These are phyloP conservation scores for Lizonia empirigonia DNA, from an alignment of 2,329 filamentous ascomycete species.

Conservation along the genomic window DNA sequence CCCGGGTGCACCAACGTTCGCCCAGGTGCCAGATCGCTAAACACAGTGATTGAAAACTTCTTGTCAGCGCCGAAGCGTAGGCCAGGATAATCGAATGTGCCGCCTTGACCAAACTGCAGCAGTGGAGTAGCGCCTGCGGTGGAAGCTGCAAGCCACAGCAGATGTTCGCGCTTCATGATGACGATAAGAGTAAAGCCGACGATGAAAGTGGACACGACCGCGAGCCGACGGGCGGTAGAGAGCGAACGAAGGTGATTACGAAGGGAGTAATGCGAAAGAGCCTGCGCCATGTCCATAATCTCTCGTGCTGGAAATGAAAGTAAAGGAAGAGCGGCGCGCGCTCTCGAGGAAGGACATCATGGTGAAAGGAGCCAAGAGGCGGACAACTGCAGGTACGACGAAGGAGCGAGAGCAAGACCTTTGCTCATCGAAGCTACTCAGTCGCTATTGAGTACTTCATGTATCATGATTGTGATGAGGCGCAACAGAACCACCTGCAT, in stretches of 20 bases:
- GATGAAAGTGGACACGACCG: constrained; percentile 17
- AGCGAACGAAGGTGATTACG: background rate
- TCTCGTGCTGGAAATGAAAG: background rate
- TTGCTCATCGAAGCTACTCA: background rate
- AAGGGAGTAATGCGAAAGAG: background rate
- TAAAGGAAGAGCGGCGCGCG: constrained; percentile 7
- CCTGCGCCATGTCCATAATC: background rate
- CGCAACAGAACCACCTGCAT: too few relatives aligned
- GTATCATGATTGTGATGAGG: too few relatives aligned
- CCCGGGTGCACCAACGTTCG: constrained; percentile 66
- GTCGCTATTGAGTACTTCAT: background rate
- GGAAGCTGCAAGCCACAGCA: constrained; percentile 20
- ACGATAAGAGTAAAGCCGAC: constrained; percentile 14
- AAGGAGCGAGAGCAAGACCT: background rate
- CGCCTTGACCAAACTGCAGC: background rate
- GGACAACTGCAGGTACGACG: background rate
- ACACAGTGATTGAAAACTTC: constrained; percentile 61
- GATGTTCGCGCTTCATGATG: constrained; percentile 27
- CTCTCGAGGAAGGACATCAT: constrained; percentile 4
- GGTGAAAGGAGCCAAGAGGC: background rate
- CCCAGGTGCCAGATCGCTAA: constrained; percentile 75
- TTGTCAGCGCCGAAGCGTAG: constrained; percentile 39
- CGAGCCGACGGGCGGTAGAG: background rate
- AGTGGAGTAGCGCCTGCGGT: constrained; percentile 11
- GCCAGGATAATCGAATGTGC: constrained; percentile 26